Percentiles rank a stretch among this genome's conserved stretches.
These are phyloP conservation scores for Aegilops sharonensis DNA, from an alignment of 176 grass and related monocot genomes.

Conservation along the genomic window DNA sequence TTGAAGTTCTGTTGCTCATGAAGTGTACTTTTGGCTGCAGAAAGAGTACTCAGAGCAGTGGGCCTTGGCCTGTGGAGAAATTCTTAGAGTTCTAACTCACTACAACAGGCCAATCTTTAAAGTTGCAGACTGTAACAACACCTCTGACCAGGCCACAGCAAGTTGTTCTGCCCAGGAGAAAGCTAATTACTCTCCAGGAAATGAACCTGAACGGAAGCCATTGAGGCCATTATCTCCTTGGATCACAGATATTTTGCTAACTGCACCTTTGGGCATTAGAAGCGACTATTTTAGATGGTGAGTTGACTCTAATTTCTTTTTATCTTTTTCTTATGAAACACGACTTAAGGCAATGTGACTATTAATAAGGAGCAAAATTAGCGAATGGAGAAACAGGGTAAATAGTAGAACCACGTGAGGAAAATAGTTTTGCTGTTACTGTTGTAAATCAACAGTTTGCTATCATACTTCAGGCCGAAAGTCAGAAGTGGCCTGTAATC, in stretches of 20 bases:
- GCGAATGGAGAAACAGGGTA: neutral
- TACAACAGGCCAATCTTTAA: constrained; percentile 98
- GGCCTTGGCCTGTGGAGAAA: constrained; percentile 98
- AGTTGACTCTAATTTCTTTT: constrained; percentile 2
- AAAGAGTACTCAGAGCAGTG: constrained; percentile 98
- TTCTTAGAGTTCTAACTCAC: constrained; percentile 94
- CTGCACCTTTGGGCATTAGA: constrained; percentile 94
- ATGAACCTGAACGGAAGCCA: constrained; percentile 81
- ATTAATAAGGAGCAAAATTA: neutral
- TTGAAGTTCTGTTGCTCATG: constrained; percentile 20
- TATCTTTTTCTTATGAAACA: neutral
- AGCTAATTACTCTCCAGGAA: constrained; percentile 47
- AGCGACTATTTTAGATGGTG: constrained; percentile 99
- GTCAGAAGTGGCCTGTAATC: neutral
- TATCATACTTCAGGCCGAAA: neutral
- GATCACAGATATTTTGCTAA: constrained; percentile 96
- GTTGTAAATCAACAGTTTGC: too few species aligned
- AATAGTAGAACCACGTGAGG: neutral
- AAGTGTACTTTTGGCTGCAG: constrained; percentile 41
- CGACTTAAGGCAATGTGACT: neutral
- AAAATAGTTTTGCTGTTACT: neutral
- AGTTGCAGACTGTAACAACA: constrained; percentile 58
- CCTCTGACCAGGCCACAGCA: constrained; percentile 50
- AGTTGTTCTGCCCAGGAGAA: constrained; percentile 56
- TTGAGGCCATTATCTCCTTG: constrained; percentile 85